Percentiles rank a stretch among this genome's conserved stretches.
These are phyloP conservation scores for Epichloe sibirici DNA, from an alignment of 2,329 filamentous ascomycete genomes.

Conservation along the genomic window DNA sequence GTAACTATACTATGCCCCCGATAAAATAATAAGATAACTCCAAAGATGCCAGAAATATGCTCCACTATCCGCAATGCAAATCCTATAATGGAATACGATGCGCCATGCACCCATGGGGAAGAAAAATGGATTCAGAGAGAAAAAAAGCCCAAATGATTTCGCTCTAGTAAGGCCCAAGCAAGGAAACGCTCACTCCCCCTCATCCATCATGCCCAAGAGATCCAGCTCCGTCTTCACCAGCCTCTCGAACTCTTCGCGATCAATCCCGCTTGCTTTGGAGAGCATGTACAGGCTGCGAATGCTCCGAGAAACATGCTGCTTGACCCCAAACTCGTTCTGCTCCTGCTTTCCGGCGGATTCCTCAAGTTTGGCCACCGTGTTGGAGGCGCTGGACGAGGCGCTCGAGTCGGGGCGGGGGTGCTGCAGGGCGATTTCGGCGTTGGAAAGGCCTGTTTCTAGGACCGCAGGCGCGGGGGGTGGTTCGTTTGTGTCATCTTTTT, in stretches of 20 bases:
- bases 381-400: slow-evolving; percentile 41
- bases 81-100: no score
- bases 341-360: slow-evolving; percentile 43
- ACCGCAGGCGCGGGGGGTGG: slow-evolving; percentile 15
- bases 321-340: slow-evolving; percentile 59
- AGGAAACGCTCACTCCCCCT: slow-evolving; percentile 21
- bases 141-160: no score
- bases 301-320: slow-evolving; percentile 66
- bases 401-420: slow-evolving; percentile 49
- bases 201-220: slow-evolving; percentile 55
- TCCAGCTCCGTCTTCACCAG: slow-evolving; percentile 62
- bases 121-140: no score
- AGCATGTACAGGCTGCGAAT: slow-evolving; percentile 66
- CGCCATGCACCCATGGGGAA: no score
- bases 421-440: slow-evolving; percentile 21
- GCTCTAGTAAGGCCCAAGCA: no score
- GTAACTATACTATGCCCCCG: no score
- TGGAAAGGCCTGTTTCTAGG: neutral
- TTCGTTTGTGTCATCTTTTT: slow-evolving; percentile 8
- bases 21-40: no score
- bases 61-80: no score
- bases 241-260: slow-evolving; percentile 61
- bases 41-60: no score
- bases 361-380: slow-evolving; percentile 50
- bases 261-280: slow-evolving; percentile 58